phyloP scores from a whole-genome alignment of 352 stramenopile species.

The Phytophthora litchii region DNA sequence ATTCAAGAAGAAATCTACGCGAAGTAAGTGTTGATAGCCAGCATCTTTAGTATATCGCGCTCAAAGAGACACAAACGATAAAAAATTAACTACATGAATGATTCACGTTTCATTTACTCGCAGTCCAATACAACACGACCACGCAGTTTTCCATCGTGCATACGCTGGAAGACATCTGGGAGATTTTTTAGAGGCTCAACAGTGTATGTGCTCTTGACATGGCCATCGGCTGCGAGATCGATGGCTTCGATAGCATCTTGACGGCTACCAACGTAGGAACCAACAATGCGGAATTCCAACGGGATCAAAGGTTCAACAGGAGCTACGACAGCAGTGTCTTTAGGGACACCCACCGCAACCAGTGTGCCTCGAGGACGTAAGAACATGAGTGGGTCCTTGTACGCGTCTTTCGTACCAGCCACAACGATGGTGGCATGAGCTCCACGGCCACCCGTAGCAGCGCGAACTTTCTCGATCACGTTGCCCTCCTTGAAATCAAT shows the following conservation, averaged over 20 bases:
- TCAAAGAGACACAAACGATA: not conserved
- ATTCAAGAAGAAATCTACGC: conserved; percentile 58
- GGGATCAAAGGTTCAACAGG: conserved; percentile 44
- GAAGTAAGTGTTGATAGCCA: conserved; percentile 6
- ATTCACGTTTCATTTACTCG: conserved; percentile 29
- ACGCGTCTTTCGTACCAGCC: conserved; percentile 58
- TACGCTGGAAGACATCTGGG: conserved; percentile 49
- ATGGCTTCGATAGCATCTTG: conserved; percentile 65
- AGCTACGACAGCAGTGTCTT: conserved; percentile 48
- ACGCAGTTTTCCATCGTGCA: conserved; percentile 40
- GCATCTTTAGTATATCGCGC: not conserved
- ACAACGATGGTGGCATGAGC: conserved; percentile 80
- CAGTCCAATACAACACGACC: conserved; percentile 51
- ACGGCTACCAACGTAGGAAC: conserved; percentile 59
- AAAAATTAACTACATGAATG: not conserved
- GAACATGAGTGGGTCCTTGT: conserved; percentile 61
- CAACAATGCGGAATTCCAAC: conserved; percentile 52
- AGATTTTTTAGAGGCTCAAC: conserved; percentile 48
- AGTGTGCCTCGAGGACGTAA: conserved; percentile 69
- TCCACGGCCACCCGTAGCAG: conserved; percentile 48
- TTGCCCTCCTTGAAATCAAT: conserved; percentile 72
- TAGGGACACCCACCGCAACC: conserved; percentile 74
- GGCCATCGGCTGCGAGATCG: conserved; percentile 48
- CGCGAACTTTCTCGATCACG: conserved; percentile 49
- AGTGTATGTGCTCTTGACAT: conserved; percentile 48